Evolutionary conservation across 345 rosid species (phyloP), one percentile per base, ranked within the genome.

Genomic region (Ceriops decandra): DNA sequence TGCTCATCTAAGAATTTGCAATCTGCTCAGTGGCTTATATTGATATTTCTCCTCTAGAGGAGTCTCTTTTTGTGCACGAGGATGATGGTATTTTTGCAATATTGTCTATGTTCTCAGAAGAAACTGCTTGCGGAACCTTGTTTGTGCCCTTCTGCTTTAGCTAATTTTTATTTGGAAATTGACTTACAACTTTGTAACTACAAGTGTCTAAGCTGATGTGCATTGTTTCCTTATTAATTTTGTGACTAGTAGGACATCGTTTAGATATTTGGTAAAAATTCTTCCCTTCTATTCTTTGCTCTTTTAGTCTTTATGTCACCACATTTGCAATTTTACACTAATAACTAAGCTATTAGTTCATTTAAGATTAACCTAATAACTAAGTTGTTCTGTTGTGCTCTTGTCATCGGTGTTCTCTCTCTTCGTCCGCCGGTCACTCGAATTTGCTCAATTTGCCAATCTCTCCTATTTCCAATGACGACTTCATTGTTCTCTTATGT

Each of bases 41-140:
- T 24, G 33, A 38, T 31, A 36, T 54, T 71, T 74, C 81, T 64
- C 54, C 71, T 65, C 16, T 54, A 52, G 62, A 68, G 51, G 60
- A 52, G 68, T 63, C 52, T 38, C 68, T 33, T 28, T 27, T 7
- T 70, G 70, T 52, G 4, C 60, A 21, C 52, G 76, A 60, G 1
- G 9, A 35, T 19, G 78, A 75, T 32, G 82, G 72, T 38, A 16
- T 83, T 10, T 20, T 26, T 28, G 17, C 75, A 6, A 32, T 78
- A 85, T 36, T 85, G 70, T 84, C 7, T 64, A 1, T 33, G 35
- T 81, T 85, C 57, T 24, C n/a, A 1, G 82, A 71, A 53, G 78
- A 76, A 19, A 52, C 7, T 66, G 65, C 24, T 22, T 22, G 0
- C 0, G 0, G 24, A 22, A 22, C 24, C 24, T 22, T 22, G 24